Base-by-base conservation (phyloP, 306 rosid species). In the Nissolia schottii region DNA sequence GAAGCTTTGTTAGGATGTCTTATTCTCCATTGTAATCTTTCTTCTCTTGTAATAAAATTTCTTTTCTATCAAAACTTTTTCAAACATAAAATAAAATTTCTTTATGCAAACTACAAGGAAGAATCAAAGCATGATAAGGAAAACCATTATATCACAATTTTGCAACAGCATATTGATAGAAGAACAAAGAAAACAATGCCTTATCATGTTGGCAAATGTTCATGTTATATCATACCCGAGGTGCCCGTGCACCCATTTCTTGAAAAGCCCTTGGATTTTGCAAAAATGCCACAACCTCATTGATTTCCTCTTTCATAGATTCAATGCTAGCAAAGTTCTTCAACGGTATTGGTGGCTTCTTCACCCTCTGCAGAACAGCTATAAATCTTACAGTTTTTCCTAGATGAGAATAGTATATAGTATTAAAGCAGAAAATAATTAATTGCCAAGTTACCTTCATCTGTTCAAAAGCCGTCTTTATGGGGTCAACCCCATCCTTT, bases 241-340 rank as follows among this genome's bases (percentile, higher is more conserved):
- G 97, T 67, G 98, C 96, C 74, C 84, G 86, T 1, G 97, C 98
- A 77, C 98, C 98, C 94, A 93, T 93, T 73, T 93, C 96, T 85
- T 91, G 87, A 73, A 93, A 93, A 13, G 98, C 98, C 58, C 70
- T 74, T 31, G 98, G 97, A 83, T 93, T 93, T 80, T 84, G 93
- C 62, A 93, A 88, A 86, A 93, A 93, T 65, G 92, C 80, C 74
- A 93, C 97, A 77, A 93, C 96, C 85, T 93, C 98, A 70, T 88
- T 89, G 61, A 93, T 91, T 83, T 93, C 98, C 83, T 93, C 98
- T 83, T 82, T 89, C 96, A 91, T 93, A 54, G 97, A 89, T 69
- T 94, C 97, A 18, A 91, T 63, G 79, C 97, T 94, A 57, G 95
- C 91, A 80, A 94, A 94, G 81, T 76, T 83, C 78, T 83, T 89